Percentiles rank a stretch among this genome's conserved stretches.
phyloP scores from a whole-genome alignment of 1,284 basidiomycete species.

The Coriolopsis trogii region DNA sequence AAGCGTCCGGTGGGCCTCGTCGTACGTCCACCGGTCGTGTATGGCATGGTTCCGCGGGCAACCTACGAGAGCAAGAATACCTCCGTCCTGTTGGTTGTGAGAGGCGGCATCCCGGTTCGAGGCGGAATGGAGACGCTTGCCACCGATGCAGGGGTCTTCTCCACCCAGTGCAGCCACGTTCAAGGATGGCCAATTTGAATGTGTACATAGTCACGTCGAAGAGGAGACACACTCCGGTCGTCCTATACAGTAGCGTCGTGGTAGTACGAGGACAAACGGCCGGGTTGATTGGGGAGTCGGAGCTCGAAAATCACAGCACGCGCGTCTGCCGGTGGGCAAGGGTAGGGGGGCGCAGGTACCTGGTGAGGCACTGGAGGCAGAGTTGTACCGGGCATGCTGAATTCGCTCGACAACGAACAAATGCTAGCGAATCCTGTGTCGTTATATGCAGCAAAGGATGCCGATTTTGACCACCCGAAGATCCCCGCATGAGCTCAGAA shows the following conservation, averaged over 20 bases:
- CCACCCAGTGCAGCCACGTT: too few relatives aligned
- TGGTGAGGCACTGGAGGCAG: slow-evolving; percentile 40
- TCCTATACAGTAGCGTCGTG: too few relatives aligned
- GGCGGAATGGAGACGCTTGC: slow-evolving; percentile 41
- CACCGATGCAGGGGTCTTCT: too few relatives aligned
- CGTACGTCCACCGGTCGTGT: slow-evolving; percentile 55
- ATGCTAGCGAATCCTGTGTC: background rate
- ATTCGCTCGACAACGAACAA: background rate
- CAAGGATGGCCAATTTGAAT: too few relatives aligned
- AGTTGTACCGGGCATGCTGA: slow-evolving; percentile 1
- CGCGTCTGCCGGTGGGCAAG: too few relatives aligned
- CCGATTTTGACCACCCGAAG: too few relatives aligned
- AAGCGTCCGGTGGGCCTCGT: slow-evolving; percentile 66
- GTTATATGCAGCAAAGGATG: background rate
- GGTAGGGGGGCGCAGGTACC: slow-evolving; percentile 36
- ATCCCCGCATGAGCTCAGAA: too few relatives aligned
- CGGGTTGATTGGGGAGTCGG: too few relatives aligned
- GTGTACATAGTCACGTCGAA: too few relatives aligned
- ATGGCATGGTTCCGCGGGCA: slow-evolving; percentile 53
- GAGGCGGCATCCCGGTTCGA: slow-evolving; percentile 38
- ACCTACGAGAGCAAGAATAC: slow-evolving; percentile 76
- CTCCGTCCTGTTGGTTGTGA: slow-evolving; percentile 69
- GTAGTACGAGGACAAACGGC: too few relatives aligned
- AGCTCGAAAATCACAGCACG: too few relatives aligned
- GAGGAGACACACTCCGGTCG: too few relatives aligned